These are phyloP conservation scores for Eremochloa ophiuroides DNA, from an alignment of 176 grass and related monocot species.

Conservation along the genomic window DNA sequence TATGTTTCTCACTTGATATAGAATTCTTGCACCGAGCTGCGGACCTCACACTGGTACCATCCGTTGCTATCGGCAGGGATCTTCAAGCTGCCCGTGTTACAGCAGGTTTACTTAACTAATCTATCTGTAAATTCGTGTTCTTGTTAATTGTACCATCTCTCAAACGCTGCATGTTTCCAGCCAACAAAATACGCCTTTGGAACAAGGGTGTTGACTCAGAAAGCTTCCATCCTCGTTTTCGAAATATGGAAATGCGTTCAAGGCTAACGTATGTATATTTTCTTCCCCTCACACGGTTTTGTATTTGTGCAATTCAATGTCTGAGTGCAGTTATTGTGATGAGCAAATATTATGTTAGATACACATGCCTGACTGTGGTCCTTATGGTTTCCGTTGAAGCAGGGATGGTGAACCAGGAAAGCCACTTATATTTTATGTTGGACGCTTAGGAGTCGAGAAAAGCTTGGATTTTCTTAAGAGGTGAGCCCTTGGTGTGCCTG, in stretches of 20 bases:
- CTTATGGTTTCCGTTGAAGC: background rate
- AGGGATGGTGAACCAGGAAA: conserved; percentile 87
- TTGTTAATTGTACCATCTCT: background rate
- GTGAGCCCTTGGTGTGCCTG: background rate
- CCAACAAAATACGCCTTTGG: conserved; percentile 96
- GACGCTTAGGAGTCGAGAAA: conserved; percentile 92
- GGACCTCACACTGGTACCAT: conserved; percentile 84
- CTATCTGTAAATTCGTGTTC: background rate
- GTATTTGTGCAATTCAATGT: conserved; percentile 4
- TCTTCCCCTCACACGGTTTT: background rate
- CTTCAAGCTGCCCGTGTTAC: conserved; percentile 80
- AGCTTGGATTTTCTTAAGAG: conserved; percentile 93
- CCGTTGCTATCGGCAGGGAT: conserved; percentile 77
- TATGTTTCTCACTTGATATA: conserved; percentile 13
- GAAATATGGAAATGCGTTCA: conserved; percentile 76
- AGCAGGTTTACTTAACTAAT: conserved; percentile 50
- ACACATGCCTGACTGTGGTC: background rate
- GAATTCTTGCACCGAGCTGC: conserved; percentile 86
- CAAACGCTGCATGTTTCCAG: conserved; percentile 43
- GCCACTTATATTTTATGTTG: conserved; percentile 86
- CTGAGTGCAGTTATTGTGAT: background rate
- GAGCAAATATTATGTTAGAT: conserved; percentile 16
- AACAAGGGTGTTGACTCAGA: conserved; percentile 94
- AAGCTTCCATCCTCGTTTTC: conserved; percentile 85
- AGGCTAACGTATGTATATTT: conserved; percentile 60